Evolutionary conservation across 2,329 filamentous ascomycete species (phyloP), one percentile per base, ranked within the genome.

Genomic region (Stylonectria norvegica): DNA sequence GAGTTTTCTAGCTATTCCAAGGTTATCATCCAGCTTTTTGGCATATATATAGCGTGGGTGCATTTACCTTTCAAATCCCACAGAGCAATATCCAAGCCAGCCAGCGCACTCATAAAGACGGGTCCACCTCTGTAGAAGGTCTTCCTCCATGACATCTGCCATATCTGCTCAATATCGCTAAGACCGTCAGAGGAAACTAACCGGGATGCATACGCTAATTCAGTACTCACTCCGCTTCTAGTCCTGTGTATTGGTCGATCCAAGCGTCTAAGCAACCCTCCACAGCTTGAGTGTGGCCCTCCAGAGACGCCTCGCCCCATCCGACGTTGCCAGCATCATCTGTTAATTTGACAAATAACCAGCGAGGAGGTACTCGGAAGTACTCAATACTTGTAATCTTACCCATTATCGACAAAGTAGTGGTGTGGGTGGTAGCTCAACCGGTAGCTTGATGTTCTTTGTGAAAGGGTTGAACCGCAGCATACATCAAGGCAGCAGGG

Each of bases 71-170:
- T 87, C 25, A 87, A 66, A 62, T 88, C 83, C 83, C 83, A 88
- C 4, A 88, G 66, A 0, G 84, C 83, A 58, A 88, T 88, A 57
- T 89, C 85, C 43, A 89, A 78, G 4, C 85, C 85, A 1, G 83
- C 78, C 20, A 89, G 64, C 1, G 84, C 85, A 50, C 79, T 84
- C 83, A 88, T 87, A 55, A 89, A 81, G 23, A 89, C 83, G 0
- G 85, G 81, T 0, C 85, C 85, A 9, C 85, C 84, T 19, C 85
- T 73, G 63, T 89, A 89, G 66, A 88, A 89, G 4, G 78, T 78
- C 15, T 75, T 65, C 38, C 85, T 73, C 75, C 80, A 88, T 33
- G 76, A 75, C 50, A 75, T 72, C 58, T 86, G 83, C 85, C 85
- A 89, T 44, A 88, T 81, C 55, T 87, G 79, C 59, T 88, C 84